phyloP scores from a whole-genome alignment of 2,329 filamentous ascomycete species.

The Microsporum audouinii region DNA sequence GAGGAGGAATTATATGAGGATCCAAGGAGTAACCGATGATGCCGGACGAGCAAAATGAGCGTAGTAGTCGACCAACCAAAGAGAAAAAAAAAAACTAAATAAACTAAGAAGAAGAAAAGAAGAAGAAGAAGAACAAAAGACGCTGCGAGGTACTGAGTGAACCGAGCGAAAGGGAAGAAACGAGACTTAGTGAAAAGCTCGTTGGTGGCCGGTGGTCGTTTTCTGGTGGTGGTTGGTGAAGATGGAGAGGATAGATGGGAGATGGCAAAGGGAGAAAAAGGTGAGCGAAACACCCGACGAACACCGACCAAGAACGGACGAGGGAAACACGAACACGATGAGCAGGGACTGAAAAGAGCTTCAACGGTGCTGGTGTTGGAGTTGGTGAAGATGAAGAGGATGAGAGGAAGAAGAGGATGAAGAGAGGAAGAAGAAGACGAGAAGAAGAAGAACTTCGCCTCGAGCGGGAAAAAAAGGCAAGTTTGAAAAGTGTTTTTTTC shows the following conservation, averaged over 20 bases:
- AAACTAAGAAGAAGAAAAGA: not conserved
- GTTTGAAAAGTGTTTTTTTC: too few species aligned
- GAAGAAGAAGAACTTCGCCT: not conserved
- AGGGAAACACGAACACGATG: not conserved
- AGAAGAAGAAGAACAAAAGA: not conserved
- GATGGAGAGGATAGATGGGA: conserved; percentile 10
- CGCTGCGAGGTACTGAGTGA: not conserved
- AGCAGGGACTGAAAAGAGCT: not conserved
- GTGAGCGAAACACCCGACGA: not conserved
- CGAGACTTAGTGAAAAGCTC: conserved; percentile 8
- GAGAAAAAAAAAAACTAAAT: not conserved
- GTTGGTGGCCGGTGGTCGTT: not conserved
- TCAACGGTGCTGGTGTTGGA: not conserved
- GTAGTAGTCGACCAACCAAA: not conserved
- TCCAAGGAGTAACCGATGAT: not conserved
- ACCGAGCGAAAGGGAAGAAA: not conserved
- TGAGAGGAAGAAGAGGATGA: not conserved
- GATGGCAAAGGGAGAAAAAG: conserved; percentile 5
- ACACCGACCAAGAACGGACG: not conserved
- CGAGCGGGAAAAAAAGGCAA: not conserved
- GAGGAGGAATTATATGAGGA: not conserved
- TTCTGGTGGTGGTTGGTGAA: conserved; percentile 2
- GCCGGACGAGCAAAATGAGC: not conserved
- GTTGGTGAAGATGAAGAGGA: not conserved
- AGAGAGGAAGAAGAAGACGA: not conserved